Base-by-base conservation (phyloP, 2,329 filamentous ascomycete genomes). In the Podosphaera leucotricha region DNA sequence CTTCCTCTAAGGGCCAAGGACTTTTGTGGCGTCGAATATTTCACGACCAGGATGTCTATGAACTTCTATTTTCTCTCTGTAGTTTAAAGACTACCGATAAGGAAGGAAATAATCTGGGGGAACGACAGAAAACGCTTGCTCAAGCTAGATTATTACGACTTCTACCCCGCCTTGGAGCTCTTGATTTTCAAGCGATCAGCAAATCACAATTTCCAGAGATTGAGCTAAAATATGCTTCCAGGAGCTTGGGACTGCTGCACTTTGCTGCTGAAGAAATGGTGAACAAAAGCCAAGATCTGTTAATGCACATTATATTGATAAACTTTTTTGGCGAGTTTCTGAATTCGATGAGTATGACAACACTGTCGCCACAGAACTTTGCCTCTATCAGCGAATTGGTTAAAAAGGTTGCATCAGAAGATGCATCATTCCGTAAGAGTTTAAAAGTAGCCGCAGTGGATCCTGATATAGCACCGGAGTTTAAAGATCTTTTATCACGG, bases 1-100 rank as follows among this genome's bases (percentile, higher is more conserved):
- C 57, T 15, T 46, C 60, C 0, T 62, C 64, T 0, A 8, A 13
- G 8, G 72, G 71, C 0, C 64, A 71, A 44, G 70, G 65, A 1
- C 57, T 62, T 0, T 56, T 77, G 40, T 77, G 72, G 72, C 57
- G 61, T 10, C 59, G 69, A 2, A 54, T 76, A 4, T 65, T 75
- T 39, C 58, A 61, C 20, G 62, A 68, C 39, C 56, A 55, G 1
- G 57, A 64, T 11, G 55, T 65, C 20, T 66, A 72, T 49, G 51
- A 55, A 3, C 55, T 67, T n/a, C 57, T 75, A 18, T 59, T 66
- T 47, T 58, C 58, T 36, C 58, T 65, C 7, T 59, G 57, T 37
- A 55, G 55, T 37, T 50, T 46, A 16, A 47, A 50, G 10, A 55
- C 51, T 2, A 39, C 43, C 2, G 54, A 51, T 8, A 44, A 38